Conservation (phyloP, 306 rosid genomes). For the Malus sylvestris region DNA sequence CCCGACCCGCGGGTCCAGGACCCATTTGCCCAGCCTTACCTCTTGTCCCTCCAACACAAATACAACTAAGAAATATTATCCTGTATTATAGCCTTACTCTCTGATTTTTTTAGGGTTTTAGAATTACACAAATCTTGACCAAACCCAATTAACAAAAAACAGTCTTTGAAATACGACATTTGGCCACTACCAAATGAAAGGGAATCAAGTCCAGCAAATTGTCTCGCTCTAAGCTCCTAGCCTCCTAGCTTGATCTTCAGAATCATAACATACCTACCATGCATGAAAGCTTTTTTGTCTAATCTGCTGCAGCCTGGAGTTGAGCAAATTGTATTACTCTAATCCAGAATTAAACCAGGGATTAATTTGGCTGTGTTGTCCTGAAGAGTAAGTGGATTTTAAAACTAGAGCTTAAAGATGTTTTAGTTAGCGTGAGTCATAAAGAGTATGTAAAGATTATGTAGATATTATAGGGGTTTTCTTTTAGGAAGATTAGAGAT, state of each 20-base stretch:
- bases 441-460: too few species aligned
- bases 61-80: not conserved
- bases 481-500: too few species aligned
- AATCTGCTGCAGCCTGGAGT: too few species aligned
- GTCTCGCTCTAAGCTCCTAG: not conserved
- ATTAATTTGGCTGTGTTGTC: not conserved
- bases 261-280: not conserved
- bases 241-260: not conserved
- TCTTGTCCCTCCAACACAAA: not conserved
- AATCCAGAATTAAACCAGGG: not conserved
- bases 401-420: too few species aligned
- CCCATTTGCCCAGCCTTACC: too few species aligned
- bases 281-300: not conserved
- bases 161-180: not conserved
- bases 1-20: too few species aligned
- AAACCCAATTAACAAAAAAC: not conserved
- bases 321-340: not conserved
- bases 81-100: not conserved
- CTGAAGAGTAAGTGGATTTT: not conserved
- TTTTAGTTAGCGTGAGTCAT: too few species aligned
- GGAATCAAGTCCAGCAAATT: not conserved
- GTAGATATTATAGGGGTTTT: too few species aligned
- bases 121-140: slow-evolving; percentile 8
- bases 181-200: not conserved
- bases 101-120: not conserved